Evolutionary conservation across 164 flowering plant genomes (phyloP).

Genomic region (Vitis rotundifolia): DNA sequence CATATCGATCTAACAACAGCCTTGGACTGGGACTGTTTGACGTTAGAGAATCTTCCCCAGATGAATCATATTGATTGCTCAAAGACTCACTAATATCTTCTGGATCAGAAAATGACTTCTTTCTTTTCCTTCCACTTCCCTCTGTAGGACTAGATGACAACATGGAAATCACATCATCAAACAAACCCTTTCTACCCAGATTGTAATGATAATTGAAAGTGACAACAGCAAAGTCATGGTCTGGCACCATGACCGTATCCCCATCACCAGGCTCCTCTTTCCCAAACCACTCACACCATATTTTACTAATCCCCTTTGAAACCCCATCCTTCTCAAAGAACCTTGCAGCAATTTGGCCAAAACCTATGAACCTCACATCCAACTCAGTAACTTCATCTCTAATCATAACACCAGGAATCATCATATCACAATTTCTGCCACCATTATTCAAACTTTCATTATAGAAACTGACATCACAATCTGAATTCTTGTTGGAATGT

Average conservation of each 20-base stretch:
- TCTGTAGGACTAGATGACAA: slow-evolving; percentile 31
- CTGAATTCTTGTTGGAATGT: slow-evolving; percentile 3
- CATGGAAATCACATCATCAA: slow-evolving; percentile 42
- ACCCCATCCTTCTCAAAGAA: slow-evolving; percentile 33
- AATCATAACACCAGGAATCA: slow-evolving; percentile 63
- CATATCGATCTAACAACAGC: slow-evolving; percentile 26
- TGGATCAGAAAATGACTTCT: slow-evolving; percentile 66
- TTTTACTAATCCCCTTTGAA: slow-evolving; percentile 37
- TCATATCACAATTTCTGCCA: slow-evolving; percentile 19
- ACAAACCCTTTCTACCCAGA: slow-evolving; percentile 57
- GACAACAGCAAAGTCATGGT: slow-evolving; percentile 72
- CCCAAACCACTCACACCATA: slow-evolving; percentile 98
- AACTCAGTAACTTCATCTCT: slow-evolving; percentile 53
- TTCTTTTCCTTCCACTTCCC: slow-evolving; percentile 36
- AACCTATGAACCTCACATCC: slow-evolving; percentile 49
- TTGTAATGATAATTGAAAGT: slow-evolving; percentile 56
- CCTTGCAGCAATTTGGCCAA: slow-evolving; percentile 67
- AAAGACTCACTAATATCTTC: slow-evolving; percentile 53
- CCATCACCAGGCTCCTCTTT: slow-evolving; percentile 22
- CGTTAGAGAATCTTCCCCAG: slow-evolving; percentile 44
- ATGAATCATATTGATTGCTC: slow-evolving; percentile 44
- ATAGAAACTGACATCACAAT: slow-evolving; percentile 4
- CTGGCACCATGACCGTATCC: slow-evolving; percentile 25
- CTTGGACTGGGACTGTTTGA: slow-evolving; percentile 26
- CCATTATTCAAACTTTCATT: slow-evolving; percentile 13